Evolutionary conservation across 2,329 filamentous ascomycete genomes (phyloP), one percentile per base, ranked within the genome.

Genomic region (Plenodomus tracheiphilus): DNA sequence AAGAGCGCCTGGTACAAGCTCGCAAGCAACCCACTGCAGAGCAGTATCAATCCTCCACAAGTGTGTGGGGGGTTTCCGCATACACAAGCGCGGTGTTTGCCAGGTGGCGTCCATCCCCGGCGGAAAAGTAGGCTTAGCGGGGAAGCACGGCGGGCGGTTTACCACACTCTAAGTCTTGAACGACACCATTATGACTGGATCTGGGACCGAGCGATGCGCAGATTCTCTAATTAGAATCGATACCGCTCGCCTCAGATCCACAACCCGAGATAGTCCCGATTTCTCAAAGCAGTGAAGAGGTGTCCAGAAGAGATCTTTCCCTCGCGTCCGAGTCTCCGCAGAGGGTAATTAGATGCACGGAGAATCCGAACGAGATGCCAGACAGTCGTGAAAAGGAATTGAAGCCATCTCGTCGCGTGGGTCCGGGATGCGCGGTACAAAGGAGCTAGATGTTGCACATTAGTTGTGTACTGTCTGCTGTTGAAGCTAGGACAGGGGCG

Each of bases 361-460:
- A 39, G 30, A 32, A 46, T 42, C n/a, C 25, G 15, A 35, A 38
- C 17, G 2, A 35, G 32, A 10, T 19, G 43, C 34, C 47, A 18
- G 18, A 9, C 16, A 13, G 25, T 46, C 34, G 17, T 41, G 17
- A 21, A 39, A 34, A 20, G 25, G 17, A 42, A 18, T 19, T 41
- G 25, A 16, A 10, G 11, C 25, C 20, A 35, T 16, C 13, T 46
- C 40, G n/a, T 17, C 6, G n/a, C n/a, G 16, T 2, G 25, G 16
- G 28, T 25, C 39, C 18, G n/a, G 10, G 18, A 22, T 5, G 6
- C 25, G 22, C 25, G n/a, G 17, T 34, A 17, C 22, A 38, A 18
- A 35, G 32, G 43, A 46, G 46, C 39, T 50, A 46, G 20, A 39
- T 30, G 37, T 41, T 38, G 38, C 41, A 41, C n/a, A 19, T 49